A percentile compares a stretch with the other conserved stretches of the same genome.
Evolutionary conservation across 345 rosid genomes (phyloP).

Genomic region (Barbarea vulgaris): DNA sequence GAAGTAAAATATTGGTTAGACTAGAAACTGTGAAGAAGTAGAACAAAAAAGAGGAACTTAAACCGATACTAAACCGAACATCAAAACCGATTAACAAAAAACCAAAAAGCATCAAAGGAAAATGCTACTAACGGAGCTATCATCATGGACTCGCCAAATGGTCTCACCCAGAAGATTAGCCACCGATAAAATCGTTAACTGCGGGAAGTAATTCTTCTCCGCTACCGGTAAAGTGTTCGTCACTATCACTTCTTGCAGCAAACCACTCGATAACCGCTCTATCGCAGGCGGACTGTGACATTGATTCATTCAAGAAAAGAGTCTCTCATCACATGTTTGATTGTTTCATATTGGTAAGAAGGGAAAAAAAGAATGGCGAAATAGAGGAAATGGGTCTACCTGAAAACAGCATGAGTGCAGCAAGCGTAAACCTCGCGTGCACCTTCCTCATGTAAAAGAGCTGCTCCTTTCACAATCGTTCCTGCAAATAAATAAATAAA

Average conservation of each 20-base stretch:
- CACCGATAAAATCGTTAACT: constrained; percentile 71
- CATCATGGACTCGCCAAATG: constrained; percentile 89
- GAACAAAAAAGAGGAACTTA: not conserved
- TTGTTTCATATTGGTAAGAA: not conserved
- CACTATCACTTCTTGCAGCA: constrained; percentile 80
- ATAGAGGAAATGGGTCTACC: constrained; percentile 44
- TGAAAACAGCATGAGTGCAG: constrained; percentile 95
- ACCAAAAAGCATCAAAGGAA: constrained; percentile 46
- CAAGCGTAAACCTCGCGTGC: constrained; percentile 99
- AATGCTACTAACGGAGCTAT: constrained; percentile 76
- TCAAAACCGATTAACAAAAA: not conserved
- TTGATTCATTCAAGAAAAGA: not conserved
- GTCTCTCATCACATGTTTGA: not conserved
- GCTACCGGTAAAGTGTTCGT: constrained; percentile 75
- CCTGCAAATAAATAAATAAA: constrained; percentile 44
- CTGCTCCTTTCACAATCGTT: constrained; percentile 94
- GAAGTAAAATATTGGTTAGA: constrained; percentile 30
- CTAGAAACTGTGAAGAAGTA: constrained; percentile 5
- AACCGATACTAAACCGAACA: constrained; percentile 22
- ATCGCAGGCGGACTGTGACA: constrained; percentile 72
- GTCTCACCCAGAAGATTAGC: constrained; percentile 87
- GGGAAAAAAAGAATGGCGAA: not conserved
- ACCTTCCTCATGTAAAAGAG: constrained; percentile 91
- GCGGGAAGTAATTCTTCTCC: constrained; percentile 78
- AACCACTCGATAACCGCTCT: constrained; percentile 76